Conservation (phyloP, 2,329 filamentous ascomycete genomes). For the Dothistroma septosporum region DNA sequence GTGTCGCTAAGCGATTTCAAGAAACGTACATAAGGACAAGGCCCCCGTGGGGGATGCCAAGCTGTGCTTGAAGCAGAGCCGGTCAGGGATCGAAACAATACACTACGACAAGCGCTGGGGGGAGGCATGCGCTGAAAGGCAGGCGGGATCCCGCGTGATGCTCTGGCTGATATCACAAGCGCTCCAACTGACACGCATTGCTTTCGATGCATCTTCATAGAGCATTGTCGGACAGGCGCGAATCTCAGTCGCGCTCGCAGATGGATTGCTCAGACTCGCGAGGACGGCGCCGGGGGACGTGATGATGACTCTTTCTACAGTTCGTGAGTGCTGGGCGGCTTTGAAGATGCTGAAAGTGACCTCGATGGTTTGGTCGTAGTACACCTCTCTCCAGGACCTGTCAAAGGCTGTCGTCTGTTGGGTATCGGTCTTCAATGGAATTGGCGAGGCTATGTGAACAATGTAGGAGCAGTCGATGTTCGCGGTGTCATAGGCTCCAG, state of each 20-base stretch:
- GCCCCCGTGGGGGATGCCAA: neutral
- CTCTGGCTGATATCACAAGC: neutral
- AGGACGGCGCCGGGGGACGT: neutral
- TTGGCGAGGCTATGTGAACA: constrained; percentile 30
- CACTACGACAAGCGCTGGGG: neutral
- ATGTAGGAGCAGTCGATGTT: constrained; percentile 31
- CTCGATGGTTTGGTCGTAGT: neutral
- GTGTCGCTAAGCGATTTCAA: neutral
- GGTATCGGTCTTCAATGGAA: constrained; percentile 5
- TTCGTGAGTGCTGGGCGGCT: neutral
- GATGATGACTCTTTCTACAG: neutral
- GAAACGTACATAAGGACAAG: neutral
- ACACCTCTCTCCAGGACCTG: neutral
- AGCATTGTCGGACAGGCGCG: neutral
- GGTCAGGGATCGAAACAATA: neutral
- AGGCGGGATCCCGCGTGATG: neutral
- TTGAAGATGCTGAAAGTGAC: neutral
- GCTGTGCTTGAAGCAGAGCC: neutral
- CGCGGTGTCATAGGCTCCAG: constrained; percentile 35
- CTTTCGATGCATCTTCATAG: neutral
- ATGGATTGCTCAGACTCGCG: neutral
- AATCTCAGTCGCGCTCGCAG: neutral
- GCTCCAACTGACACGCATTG: neutral
- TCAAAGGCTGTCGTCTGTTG: constrained; percentile 3
- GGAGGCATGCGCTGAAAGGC: neutral